A percentile compares a stretch with the other conserved stretches of the same genome.
Evolutionary conservation across 805 yeast genomes (phyloP).

Genomic region (Myxozyma monticola): DNA sequence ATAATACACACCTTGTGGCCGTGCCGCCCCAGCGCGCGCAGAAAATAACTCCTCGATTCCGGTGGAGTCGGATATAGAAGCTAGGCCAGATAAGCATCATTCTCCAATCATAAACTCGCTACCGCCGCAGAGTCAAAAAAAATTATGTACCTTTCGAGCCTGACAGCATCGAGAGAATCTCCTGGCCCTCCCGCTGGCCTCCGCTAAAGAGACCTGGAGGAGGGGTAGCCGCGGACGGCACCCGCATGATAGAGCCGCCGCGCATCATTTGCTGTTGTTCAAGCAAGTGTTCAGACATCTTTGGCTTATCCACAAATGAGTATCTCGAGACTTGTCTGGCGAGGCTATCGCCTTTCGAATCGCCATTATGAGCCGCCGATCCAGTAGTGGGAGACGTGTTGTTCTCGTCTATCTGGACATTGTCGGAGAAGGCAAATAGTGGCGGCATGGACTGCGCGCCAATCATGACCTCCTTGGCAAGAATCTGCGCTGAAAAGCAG

Average conservation of each 20-base stretch:
- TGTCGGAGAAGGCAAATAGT: conserved; percentile 35
- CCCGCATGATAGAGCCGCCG: conserved; percentile 6
- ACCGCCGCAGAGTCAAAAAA: no score
- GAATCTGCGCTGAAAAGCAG: conserved; percentile 33
- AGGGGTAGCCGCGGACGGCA: conserved; percentile 45
- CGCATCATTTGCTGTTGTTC: conserved; percentile 40
- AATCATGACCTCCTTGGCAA: conserved; percentile 34
- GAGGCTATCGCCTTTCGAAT: conserved; percentile 2
- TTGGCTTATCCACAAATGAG: conserved; percentile 14
- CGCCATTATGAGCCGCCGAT: no score
- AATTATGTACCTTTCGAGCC: conserved; percentile 19
- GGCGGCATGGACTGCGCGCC: conserved; percentile 32
- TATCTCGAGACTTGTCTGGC: conserved; percentile 16
- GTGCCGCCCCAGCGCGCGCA: no score
- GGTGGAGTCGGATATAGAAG: no score
- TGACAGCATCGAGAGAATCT: conserved; percentile 19
- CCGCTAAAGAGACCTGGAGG: conserved; percentile 66
- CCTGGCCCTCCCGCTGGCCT: conserved; percentile 28
- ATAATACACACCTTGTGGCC: no score
- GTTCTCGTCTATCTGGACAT: conserved; percentile 1
- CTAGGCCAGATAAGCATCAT: no score
- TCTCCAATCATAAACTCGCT: no score
- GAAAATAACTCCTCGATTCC: no score
- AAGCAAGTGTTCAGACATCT: conserved; percentile 20
- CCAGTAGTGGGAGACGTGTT: no score